Evolutionary conservation across 1,284 basidiomycete species (phyloP).

Genomic region (Peniophora sp.): DNA sequence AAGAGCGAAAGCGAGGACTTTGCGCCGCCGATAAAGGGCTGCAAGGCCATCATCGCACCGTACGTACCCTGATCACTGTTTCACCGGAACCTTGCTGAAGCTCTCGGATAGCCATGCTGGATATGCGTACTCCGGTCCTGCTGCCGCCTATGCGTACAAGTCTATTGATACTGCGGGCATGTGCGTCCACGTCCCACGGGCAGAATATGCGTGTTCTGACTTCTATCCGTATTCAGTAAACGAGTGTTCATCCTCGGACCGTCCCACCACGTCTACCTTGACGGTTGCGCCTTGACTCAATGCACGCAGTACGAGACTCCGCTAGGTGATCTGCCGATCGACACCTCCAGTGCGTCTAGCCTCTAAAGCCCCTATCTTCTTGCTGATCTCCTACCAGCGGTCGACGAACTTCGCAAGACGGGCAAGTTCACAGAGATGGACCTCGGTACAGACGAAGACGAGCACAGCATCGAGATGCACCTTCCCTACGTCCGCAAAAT

Average conservation of each 20-base stretch:
- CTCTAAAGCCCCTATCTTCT: background rate
- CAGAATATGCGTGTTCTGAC: conserved; percentile 1
- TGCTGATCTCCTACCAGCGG: conserved; percentile 36
- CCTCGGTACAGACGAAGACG: conserved; percentile 74
- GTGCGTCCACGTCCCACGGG: conserved; percentile 29
- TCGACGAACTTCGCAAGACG: conserved; percentile 59
- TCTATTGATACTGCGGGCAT: conserved; percentile 76
- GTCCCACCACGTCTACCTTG: conserved; percentile 87
- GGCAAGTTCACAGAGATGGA: conserved; percentile 71
- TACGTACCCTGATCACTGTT: conserved; percentile 30
- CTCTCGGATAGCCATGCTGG: conserved; percentile 76
- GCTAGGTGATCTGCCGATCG: conserved; percentile 75
- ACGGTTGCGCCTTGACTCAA: conserved; percentile 78
- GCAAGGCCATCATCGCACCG: conserved; percentile 96
- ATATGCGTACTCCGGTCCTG: conserved; percentile 88
- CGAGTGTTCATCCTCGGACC: conserved; percentile 94
- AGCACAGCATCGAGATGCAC: conserved; percentile 98
- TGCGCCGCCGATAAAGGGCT: conserved; percentile 59
- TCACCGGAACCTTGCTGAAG: conserved; percentile 7
- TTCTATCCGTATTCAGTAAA: conserved; percentile 45
- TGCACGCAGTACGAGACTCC: conserved; percentile 82
- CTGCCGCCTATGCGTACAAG: conserved; percentile 95
- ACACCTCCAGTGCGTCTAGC: conserved; percentile 59
- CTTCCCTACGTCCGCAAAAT: conserved; percentile 87
- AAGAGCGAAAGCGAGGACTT: conserved; percentile 31